Base-by-base conservation (phyloP, 2,329 filamentous ascomycete species). In the Penicillium sp. region DNA sequence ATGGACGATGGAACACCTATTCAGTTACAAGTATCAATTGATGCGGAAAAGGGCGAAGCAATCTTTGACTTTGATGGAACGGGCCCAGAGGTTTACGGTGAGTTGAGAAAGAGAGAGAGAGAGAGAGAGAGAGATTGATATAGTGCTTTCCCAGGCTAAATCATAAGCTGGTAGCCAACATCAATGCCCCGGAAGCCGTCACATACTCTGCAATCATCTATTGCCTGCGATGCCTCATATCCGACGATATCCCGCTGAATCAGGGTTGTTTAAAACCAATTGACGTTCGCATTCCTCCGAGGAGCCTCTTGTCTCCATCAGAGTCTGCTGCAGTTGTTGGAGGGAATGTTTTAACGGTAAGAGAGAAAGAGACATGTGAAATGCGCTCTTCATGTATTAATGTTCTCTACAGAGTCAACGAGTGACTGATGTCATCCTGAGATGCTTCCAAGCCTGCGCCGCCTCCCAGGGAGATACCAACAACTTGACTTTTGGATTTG, bases 1-100 rank as follows among this genome's bases (percentile, higher is more conserved):
- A 93, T 93, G 88, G 91, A 95, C 65, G 90, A 93, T 66, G 90
- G 90, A 29, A 89, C 84, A n/a, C 88, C 89, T 0, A 92, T 93
- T 65, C 81, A 85, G 49, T 80, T 93, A 11, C 86, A 85, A 57
- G 83, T 95, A 3, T 85, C 84, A 0, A 92, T 95, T 59, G 84
- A 92, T 68, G 81, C 82, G 10, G 63, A 64, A 2, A 86, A 88
- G 44, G 90, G 90, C 14, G 85, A 88, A 62, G 91, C 91, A 0
- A 75, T 88, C 0, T 93, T 93, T 69, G 85, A 93, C 72, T 89
- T 93, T 71, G 81, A 80, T 1, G 90, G 90, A n/a, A 93, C 90
- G 0, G 90, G 89, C 0, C 86, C 87, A 0, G 88, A 93, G 72
- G 86, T 91, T 29, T 64, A 65, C 42, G 64, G 64, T 65, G 56